These are phyloP conservation scores for Cercospora berteroae DNA, from an alignment of 2,329 filamentous ascomycete genomes.

Conservation along the genomic window DNA sequence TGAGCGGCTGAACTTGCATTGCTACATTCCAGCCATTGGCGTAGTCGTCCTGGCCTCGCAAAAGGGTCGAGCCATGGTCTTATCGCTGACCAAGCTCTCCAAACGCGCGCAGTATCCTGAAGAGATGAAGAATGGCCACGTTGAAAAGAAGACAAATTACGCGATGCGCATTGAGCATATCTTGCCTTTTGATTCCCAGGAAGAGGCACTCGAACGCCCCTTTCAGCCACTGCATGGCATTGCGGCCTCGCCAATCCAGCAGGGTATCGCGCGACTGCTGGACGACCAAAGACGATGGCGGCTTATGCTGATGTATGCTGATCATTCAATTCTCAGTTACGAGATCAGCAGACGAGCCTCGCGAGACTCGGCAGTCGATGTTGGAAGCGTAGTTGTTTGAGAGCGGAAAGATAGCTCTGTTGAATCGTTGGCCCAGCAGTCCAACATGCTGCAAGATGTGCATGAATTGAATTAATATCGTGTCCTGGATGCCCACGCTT, in stretches of 20 bases:
- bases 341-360: constrained; percentile 50
- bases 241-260: constrained; percentile 65
- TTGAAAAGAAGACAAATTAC: constrained; percentile 34
- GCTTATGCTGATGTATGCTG: constrained; percentile 68
- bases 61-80: constrained; percentile 63
- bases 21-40: constrained; percentile 67
- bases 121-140: constrained; percentile 14
- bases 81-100: constrained; percentile 54
- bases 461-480: not conserved
- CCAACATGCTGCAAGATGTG: not conserved
- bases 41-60: constrained; percentile 66
- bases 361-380: constrained; percentile 21
- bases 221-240: constrained; percentile 63
- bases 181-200: constrained; percentile 56
- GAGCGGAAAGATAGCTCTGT: not conserved
- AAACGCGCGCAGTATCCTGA: constrained; percentile 17
- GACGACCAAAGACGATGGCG: constrained; percentile 56
- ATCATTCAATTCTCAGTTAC: constrained; percentile 69
- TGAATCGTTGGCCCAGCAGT: not conserved
- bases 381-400: constrained; percentile 24
- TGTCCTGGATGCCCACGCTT: not conserved
- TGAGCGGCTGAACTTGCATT: constrained; percentile 61
- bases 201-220: constrained; percentile 47
- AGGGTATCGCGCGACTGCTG: constrained; percentile 41
- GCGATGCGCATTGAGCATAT: constrained; percentile 57